These are phyloP conservation scores for Suillus ampliporus DNA, from an alignment of 768 basidiomycete species.

Conservation along the genomic window DNA sequence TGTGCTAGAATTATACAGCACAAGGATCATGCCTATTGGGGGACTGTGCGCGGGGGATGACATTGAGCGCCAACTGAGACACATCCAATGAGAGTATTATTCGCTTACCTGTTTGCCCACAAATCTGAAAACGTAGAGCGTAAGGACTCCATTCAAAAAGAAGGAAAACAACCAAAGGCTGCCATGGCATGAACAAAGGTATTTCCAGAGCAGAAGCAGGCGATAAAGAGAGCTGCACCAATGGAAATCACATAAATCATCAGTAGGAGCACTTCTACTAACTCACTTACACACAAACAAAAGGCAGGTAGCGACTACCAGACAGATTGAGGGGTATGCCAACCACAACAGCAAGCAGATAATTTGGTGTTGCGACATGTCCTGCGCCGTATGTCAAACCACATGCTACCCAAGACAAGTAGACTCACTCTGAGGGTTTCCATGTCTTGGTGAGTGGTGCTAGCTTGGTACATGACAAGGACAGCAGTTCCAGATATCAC, in stretches of 20 bases:
- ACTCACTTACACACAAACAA: slow-evolving; percentile 3
- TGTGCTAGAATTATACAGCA: too few species aligned
- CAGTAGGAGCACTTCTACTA: not conserved
- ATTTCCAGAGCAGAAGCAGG: not conserved
- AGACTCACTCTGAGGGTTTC: not conserved
- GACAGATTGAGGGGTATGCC: slow-evolving; percentile 3
- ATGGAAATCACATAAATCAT: not conserved
- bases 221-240: slow-evolving; percentile 2
- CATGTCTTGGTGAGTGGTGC: slow-evolving; percentile 1
- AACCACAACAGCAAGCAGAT: not conserved
- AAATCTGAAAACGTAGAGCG: not conserved
- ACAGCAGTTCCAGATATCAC: slow-evolving; percentile 6
- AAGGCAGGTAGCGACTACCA: not conserved
- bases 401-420: not conserved
- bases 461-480: slow-evolving; percentile 2
- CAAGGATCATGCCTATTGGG: not conserved
- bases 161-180: not conserved
- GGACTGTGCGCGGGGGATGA: not conserved
- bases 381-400: not conserved
- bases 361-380: not conserved
- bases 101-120: not conserved
- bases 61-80: not conserved
- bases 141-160: not conserved
- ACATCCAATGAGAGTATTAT: too few species aligned
- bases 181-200: not conserved